These are phyloP conservation scores for Curvularia verruculosa DNA, from an alignment of 2,329 filamentous ascomycete species.

Conservation along the genomic window DNA sequence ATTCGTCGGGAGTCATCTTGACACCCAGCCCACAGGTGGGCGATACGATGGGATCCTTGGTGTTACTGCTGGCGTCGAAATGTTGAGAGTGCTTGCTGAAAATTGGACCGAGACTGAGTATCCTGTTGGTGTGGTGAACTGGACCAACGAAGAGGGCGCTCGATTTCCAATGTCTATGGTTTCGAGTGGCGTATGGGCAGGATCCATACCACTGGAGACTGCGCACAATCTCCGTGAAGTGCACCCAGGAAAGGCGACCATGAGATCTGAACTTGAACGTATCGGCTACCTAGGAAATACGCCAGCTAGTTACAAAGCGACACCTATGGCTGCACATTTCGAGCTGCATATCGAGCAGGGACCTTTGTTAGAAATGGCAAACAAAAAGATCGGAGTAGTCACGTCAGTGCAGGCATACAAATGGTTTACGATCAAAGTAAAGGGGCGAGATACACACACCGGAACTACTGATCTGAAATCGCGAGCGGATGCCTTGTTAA, in stretches of 20 bases:
- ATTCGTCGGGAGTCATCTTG: constrained; percentile 71
- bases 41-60: constrained; percentile 80
- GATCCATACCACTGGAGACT: constrained; percentile 65
- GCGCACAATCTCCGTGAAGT: constrained; percentile 69
- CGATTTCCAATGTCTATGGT: constrained; percentile 78
- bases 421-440: constrained; percentile 72
- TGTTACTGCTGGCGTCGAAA: constrained; percentile 74
- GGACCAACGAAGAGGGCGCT: constrained; percentile 84
- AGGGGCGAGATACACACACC: constrained; percentile 73
- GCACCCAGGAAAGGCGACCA: constrained; percentile 63
- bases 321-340: constrained; percentile 77
- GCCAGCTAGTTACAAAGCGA: constrained; percentile 62
- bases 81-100: constrained; percentile 71
- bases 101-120: constrained; percentile 71
- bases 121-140: constrained; percentile 76
- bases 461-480: constrained; percentile 73
- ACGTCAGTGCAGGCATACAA: constrained; percentile 75
- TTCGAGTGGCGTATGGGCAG: constrained; percentile 78
- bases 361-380: constrained; percentile 70
- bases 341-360: constrained; percentile 88
- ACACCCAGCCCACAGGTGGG: constrained; percentile 65
- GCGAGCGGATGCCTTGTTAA: constrained; percentile 71
- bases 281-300: constrained; percentile 72
- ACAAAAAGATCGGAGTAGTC: constrained; percentile 71
- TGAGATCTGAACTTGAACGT: constrained; percentile 71